Evolutionary conservation across 345 rosid genomes (phyloP).

Genomic region (Lepidium sativum): DNA sequence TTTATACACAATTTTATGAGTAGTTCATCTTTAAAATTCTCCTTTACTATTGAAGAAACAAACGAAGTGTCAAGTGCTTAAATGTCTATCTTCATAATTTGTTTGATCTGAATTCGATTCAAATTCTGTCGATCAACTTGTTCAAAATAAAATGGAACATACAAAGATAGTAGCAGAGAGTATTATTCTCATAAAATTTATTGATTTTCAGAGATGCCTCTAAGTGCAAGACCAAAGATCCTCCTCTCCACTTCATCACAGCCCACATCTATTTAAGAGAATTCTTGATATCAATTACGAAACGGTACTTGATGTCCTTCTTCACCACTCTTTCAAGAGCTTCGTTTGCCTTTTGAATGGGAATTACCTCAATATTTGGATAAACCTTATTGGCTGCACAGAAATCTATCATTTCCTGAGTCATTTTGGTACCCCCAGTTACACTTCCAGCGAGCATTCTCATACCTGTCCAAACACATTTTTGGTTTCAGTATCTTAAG

Average conservation of each 20-base stretch:
- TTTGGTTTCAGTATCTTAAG: not conserved
- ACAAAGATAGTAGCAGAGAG: not conserved
- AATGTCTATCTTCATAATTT: too few relatives aligned
- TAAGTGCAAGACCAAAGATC: not conserved
- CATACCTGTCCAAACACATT: slow-evolving; percentile 41
- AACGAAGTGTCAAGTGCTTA: too few relatives aligned
- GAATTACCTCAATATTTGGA: slow-evolving; percentile 64
- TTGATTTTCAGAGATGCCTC: not conserved
- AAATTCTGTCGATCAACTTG: too few relatives aligned
- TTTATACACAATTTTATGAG: not conserved
- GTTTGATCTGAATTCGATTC: too few relatives aligned
- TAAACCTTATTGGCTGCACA: slow-evolving; percentile 65
- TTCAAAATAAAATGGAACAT: not conserved
- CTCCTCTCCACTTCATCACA: not conserved
- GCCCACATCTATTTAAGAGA: slow-evolving; percentile 39
- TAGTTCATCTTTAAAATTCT: not conserved
- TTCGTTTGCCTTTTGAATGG: slow-evolving; percentile 56
- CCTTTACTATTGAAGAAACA: not conserved
- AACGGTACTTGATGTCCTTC: slow-evolving; percentile 70
- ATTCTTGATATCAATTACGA: slow-evolving; percentile 71
- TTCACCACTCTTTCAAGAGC: slow-evolving; percentile 76
- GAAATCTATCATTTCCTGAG: slow-evolving; percentile 74
- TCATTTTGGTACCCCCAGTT: slow-evolving; percentile 62
- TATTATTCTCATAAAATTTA: not conserved
- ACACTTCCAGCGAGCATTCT: slow-evolving; percentile 54